Percentiles rank a stretch among this genome's conserved stretches.
phyloP scores from a whole-genome alignment of 169 alveolate species.

The Cryptosporidium canis region DNA sequence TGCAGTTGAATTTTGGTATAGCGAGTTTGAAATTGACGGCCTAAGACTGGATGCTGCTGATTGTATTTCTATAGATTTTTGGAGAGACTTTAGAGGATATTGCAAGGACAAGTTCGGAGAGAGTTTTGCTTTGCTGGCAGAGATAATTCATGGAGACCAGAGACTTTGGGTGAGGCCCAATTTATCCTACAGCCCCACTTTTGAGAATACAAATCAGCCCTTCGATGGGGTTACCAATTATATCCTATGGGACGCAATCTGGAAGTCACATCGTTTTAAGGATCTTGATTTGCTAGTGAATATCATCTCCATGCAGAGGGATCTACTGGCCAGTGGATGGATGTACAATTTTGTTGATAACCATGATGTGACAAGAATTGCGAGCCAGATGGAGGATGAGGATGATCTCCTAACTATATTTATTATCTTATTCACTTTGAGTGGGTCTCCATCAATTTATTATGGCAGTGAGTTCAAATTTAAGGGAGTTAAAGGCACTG shows the following conservation, averaged over 20 bases:
- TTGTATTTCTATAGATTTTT: conserved; percentile 35
- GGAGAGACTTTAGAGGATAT: conserved; percentile 41
- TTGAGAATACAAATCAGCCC: conserved; percentile 10
- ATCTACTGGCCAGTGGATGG: conserved; percentile 36
- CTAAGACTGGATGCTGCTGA: conserved; percentile 68
- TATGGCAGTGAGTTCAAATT: conserved; percentile 65
- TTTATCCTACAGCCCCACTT: neutral
- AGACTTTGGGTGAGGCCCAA: conserved; percentile 44
- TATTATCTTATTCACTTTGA: conserved; percentile 27
- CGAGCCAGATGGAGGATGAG: conserved; percentile 16
- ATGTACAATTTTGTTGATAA: conserved; percentile 60
- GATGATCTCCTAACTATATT: conserved; percentile 33
- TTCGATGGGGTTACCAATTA: conserved; percentile 66
- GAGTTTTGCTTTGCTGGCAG: conserved; percentile 49
- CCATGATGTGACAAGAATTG: conserved; percentile 69
- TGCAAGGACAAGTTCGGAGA: conserved; percentile 54
- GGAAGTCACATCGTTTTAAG: conserved; percentile 26
- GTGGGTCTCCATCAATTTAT: conserved; percentile 57
- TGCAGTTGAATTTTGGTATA: conserved; percentile 50
- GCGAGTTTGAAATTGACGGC: conserved; percentile 53
- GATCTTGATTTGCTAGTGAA: conserved; percentile 9
- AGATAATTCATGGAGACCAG: conserved; percentile 33
- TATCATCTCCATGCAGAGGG: neutral
- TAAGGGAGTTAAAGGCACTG: conserved; percentile 54
- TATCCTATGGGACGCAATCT: conserved; percentile 50